Conservation (phyloP, 2,329 filamentous ascomycete genomes). For the Calonectria pseudoreteaudii region DNA sequence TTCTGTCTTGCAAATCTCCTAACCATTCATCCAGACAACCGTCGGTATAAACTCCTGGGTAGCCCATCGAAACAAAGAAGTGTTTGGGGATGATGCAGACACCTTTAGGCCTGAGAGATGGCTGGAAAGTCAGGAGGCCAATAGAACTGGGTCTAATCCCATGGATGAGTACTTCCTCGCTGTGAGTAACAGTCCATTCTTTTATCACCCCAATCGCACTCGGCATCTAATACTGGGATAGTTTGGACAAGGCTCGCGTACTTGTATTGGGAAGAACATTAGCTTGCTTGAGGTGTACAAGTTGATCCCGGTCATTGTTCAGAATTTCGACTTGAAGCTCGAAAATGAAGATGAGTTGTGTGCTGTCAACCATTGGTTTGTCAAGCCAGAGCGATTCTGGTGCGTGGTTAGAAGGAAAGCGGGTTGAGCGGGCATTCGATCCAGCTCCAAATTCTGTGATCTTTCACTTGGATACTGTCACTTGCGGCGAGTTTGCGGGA, state of each 20-base stretch:
- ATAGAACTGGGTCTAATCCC: background rate
- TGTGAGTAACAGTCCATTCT: background rate
- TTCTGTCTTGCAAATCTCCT: background rate
- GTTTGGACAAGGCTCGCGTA: background rate
- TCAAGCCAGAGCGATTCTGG: background rate
- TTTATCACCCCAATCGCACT: no score
- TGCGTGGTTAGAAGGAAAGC: background rate
- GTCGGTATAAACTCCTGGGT: background rate
- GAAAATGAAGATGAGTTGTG: background rate
- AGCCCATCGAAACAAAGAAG: background rate
- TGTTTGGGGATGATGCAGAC: background rate
- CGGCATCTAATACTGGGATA: background rate
- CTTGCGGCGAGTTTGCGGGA: background rate
- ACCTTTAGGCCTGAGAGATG: background rate
- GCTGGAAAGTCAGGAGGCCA: background rate
- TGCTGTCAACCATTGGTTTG: background rate
- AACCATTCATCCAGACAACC: background rate
- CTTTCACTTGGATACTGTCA: background rate
- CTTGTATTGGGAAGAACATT: background rate
- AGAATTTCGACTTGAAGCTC: background rate
- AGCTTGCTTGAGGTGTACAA: background rate
- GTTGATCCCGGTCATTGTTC: background rate
- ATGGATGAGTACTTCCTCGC: background rate
- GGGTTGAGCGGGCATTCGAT: background rate
- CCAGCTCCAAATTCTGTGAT: rapidly evolving